Evolutionary conservation across 2,329 filamentous ascomycete species (phyloP).

Genomic region (Monilinia laxa): DNA sequence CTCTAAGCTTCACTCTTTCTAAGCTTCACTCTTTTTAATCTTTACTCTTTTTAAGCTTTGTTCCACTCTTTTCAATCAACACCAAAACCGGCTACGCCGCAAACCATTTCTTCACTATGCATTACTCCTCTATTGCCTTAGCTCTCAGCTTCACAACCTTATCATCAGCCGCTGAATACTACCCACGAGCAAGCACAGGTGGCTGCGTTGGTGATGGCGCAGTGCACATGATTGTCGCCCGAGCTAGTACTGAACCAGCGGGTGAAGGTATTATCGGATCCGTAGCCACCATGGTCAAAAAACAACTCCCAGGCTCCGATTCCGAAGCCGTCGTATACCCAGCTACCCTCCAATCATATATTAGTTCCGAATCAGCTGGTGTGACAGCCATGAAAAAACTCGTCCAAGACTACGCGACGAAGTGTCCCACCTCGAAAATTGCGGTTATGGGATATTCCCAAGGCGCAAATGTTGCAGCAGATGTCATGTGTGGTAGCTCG

Average conservation of each 20-base stretch:
- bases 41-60: neutral
- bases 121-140: neutral
- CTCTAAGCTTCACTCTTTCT: too few relatives aligned
- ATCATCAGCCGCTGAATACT: conserved; percentile 1
- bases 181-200: conserved; percentile 6
- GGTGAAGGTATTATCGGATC: conserved; percentile 41
- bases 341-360: conserved; percentile 37
- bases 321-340: conserved; percentile 41
- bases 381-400: conserved; percentile 39
- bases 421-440: conserved; percentile 38
- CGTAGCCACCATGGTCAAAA: conserved; percentile 40
- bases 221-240: conserved; percentile 42
- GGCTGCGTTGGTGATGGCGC: neutral
- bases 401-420: conserved; percentile 38
- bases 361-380: conserved; percentile 37
- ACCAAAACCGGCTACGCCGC: neutral
- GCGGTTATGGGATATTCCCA: conserved; percentile 32
- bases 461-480: conserved; percentile 37
- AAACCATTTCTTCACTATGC: conserved; percentile 8
- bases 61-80: neutral
- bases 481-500: conserved; percentile 37
- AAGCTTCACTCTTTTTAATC: too few relatives aligned
- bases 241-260: conserved; percentile 40
- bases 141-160: neutral
- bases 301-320: conserved; percentile 39